Conservation (phyloP, 352 stramenopile species). For the Pythium dissotocum region DNA sequence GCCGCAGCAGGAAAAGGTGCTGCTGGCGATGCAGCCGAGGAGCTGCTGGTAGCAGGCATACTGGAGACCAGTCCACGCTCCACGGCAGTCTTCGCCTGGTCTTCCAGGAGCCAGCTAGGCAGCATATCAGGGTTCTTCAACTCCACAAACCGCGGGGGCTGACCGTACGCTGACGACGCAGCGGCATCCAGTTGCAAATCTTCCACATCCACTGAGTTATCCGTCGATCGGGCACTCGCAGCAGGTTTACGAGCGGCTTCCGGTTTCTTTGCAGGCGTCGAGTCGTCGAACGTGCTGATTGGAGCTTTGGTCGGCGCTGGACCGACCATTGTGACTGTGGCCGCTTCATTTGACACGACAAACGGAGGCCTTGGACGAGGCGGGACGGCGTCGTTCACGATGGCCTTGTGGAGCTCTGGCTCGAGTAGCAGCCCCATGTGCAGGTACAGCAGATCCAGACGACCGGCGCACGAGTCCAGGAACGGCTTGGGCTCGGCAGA, state of each 20-base stretch:
- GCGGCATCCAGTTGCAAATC: neutral
- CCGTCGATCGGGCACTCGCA: neutral
- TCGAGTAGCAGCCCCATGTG: slow-evolving; percentile 66
- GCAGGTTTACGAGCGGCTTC: neutral
- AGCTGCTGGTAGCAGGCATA: neutral
- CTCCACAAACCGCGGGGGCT: slow-evolving; percentile 22
- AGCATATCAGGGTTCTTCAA: slow-evolving; percentile 31
- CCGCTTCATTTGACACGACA: neutral
- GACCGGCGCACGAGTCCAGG: slow-evolving; percentile 56
- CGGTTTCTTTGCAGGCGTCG: neutral
- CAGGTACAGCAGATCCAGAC: slow-evolving; percentile 67
- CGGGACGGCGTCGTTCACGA: slow-evolving; percentile 34
- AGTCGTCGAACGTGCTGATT: neutral
- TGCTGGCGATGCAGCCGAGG: neutral
- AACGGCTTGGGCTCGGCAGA: slow-evolving; percentile 31
- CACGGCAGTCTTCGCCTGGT: slow-evolving; percentile 24
- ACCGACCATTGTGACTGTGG: neutral
- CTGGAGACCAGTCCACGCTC: slow-evolving; percentile 9
- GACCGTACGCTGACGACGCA: neutral
- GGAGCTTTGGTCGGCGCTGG: neutral
- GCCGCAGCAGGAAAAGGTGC: neutral
- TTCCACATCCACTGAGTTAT: neutral
- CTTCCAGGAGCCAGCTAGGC: slow-evolving; percentile 26
- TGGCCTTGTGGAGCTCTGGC: slow-evolving; percentile 45
- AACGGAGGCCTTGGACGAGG: neutral